Evolutionary conservation across 1,284 basidiomycete species (phyloP).

Genomic region (Coriolopsis trogii): DNA sequence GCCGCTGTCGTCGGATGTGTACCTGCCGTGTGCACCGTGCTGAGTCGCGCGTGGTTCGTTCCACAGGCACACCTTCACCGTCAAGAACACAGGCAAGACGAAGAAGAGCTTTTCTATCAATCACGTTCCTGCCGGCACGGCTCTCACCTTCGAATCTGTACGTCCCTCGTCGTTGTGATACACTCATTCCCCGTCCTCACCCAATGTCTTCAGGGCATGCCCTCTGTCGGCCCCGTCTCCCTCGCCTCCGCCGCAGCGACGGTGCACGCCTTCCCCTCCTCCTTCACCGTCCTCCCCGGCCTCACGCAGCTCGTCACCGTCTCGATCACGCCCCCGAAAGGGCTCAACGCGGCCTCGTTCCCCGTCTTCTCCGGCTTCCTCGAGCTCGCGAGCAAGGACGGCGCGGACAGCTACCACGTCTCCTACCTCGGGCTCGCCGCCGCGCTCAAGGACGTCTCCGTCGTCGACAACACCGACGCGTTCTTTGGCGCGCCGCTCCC

Average conservation of each 20-base stretch:
- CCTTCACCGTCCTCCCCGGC: conserved; percentile 39
- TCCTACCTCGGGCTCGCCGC: conserved; percentile 54
- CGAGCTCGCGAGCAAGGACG: conserved; percentile 44
- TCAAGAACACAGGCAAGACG: conserved; percentile 47
- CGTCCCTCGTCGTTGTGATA: neutral
- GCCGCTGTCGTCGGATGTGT: too few relatives aligned
- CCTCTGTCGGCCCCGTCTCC: conserved; percentile 52
- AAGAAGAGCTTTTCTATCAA: conserved; percentile 47
- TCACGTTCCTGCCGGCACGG: conserved; percentile 59
- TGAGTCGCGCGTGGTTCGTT: neutral
- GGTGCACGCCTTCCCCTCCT: conserved; percentile 42
- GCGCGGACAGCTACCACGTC: conserved; percentile 50
- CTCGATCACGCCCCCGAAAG: conserved; percentile 44
- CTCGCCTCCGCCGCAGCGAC: conserved; percentile 45
- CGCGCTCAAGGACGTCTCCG: conserved; percentile 48
- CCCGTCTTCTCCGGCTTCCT: conserved; percentile 68
- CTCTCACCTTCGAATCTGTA: conserved; percentile 44
- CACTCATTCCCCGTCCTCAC: neutral
- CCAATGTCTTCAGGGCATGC: conserved; percentile 42
- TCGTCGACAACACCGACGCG: conserved; percentile 51
- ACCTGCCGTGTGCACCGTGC: neutral
- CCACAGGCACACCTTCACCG: conserved; percentile 49
- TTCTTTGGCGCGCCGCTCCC: conserved; percentile 50
- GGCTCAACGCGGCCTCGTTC: conserved; percentile 47
- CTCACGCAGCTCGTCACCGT: conserved; percentile 34